These are phyloP conservation scores for Neurospora sp. DNA, from an alignment of 495 filamentous ascomycete genomes.

Conservation along the genomic window DNA sequence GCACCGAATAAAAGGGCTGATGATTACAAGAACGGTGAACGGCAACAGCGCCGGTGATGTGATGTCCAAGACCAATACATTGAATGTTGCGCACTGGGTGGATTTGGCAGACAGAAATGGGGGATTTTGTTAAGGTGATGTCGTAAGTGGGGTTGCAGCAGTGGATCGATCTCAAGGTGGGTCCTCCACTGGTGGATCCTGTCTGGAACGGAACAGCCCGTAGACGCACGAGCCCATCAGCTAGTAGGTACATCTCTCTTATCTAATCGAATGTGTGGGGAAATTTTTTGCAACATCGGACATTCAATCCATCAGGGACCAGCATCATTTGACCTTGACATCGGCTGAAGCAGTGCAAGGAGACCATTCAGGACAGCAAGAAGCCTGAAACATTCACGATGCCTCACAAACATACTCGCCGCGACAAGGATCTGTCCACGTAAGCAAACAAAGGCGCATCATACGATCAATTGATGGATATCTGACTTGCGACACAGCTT, in stretches of 20 bases:
- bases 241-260: not conserved
- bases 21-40: not conserved
- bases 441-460: conserved; percentile 7
- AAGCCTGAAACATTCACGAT: conserved; percentile 30
- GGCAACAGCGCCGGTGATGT: not conserved
- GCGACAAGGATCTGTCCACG: conserved; percentile 39
- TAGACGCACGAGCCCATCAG: not conserved
- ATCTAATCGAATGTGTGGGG: conserved; percentile 14
- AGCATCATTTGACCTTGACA: not conserved
- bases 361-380: conserved; percentile 3
- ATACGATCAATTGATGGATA: not conserved
- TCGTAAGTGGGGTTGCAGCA: not conserved
- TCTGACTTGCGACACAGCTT: conserved; percentile 36
- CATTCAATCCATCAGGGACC: not conserved
- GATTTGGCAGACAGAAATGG: not conserved
- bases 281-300: not conserved
- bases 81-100: not conserved
- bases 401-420: conserved; percentile 79
- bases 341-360: not conserved
- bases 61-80: not conserved
- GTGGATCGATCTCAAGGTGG: not conserved
- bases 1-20: not conserved
- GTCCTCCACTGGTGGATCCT: not conserved
- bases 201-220: not conserved
- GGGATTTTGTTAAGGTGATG: not conserved